Evolutionary conservation across 1,284 basidiomycete genomes (phyloP).

Genomic region (Psilocybe mexicana): DNA sequence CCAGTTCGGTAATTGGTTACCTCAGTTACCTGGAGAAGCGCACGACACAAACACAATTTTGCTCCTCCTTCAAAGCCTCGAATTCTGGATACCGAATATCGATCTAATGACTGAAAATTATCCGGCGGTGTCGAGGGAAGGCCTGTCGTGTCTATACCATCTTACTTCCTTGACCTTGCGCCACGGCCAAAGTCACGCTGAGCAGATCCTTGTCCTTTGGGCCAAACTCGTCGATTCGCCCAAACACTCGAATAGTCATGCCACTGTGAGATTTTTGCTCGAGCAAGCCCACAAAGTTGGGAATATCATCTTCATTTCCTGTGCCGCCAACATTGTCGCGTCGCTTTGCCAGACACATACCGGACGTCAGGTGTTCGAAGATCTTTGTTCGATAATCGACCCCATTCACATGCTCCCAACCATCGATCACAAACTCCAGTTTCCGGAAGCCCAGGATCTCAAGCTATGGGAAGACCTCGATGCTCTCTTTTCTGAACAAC

Average conservation of each 20-base stretch:
- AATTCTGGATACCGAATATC: conserved; percentile 80
- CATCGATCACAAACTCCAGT: conserved; percentile 68
- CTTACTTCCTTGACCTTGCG: conserved; percentile 83
- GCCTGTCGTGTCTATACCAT: conserved; percentile 76
- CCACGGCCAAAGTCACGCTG: conserved; percentile 76
- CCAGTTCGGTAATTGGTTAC: conserved; percentile 76
- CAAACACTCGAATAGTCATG: conserved; percentile 75
- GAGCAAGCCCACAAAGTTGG: conserved; percentile 88
- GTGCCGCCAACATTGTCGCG: conserved; percentile 82
- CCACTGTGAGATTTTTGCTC: conserved; percentile 81
- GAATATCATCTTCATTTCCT: conserved; percentile 75
- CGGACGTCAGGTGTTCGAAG: conserved; percentile 77
- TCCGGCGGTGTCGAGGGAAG: conserved; percentile 57
- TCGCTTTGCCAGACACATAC: conserved; percentile 81
- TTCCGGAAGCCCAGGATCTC: conserved; percentile 71
- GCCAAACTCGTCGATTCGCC: conserved; percentile 71
- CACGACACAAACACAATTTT: conserved; percentile 48
- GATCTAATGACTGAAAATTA: conserved; percentile 66
- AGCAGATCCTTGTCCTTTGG: conserved; percentile 87
- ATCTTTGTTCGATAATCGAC: conserved; percentile 83
- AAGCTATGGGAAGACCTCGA: conserved; percentile 76
- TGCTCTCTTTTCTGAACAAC: conserved; percentile 67
- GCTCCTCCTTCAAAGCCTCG: conserved; percentile 70
- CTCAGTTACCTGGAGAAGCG: conserved; percentile 60
- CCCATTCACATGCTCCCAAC: conserved; percentile 81